phyloP scores from a whole-genome alignment of 2,329 filamentous ascomycete genomes.

The Diatrype stigma region DNA sequence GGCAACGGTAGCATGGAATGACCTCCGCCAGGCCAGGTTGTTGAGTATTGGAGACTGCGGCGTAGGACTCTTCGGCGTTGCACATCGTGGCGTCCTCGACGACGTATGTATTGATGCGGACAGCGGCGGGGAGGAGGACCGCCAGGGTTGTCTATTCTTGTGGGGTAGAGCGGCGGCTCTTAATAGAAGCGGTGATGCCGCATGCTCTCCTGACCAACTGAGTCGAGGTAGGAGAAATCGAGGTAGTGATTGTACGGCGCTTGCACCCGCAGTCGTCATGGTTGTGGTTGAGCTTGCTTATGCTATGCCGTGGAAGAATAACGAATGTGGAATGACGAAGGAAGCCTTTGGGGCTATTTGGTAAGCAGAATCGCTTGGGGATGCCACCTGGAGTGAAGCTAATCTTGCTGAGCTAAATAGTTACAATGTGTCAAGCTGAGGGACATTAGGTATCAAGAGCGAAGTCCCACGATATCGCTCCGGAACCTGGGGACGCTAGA shows the following conservation, averaged over 20 bases:
- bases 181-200: slow-evolving; percentile 23
- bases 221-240: slow-evolving; percentile 52
- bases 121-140: slow-evolving; percentile 2
- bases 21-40: slow-evolving; percentile 32
- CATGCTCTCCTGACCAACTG: slow-evolving; percentile 42
- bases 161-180: slow-evolving; percentile 24
- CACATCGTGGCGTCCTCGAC: slow-evolving; percentile 9
- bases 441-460: not conserved
- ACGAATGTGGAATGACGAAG: not conserved
- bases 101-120: slow-evolving; percentile 22
- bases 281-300: not conserved
- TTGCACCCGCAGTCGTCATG: slow-evolving; percentile 24
- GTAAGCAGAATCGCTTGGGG: too few relatives aligned
- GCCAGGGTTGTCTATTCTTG: slow-evolving; percentile 13
- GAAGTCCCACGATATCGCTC: too few relatives aligned
- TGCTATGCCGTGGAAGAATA: not conserved
- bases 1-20: slow-evolving; percentile 65
- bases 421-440: too few relatives aligned
- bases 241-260: slow-evolving; percentile 40
- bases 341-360: too few relatives aligned
- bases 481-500: too few relatives aligned
- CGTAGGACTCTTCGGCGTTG: slow-evolving; percentile 1
- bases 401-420: too few relatives aligned
- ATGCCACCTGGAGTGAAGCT: too few relatives aligned
- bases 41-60: slow-evolving; percentile 19